These are phyloP conservation scores for Novakomyces olei DNA, from an alignment of 805 yeast genomes.

Conservation along the genomic window DNA sequence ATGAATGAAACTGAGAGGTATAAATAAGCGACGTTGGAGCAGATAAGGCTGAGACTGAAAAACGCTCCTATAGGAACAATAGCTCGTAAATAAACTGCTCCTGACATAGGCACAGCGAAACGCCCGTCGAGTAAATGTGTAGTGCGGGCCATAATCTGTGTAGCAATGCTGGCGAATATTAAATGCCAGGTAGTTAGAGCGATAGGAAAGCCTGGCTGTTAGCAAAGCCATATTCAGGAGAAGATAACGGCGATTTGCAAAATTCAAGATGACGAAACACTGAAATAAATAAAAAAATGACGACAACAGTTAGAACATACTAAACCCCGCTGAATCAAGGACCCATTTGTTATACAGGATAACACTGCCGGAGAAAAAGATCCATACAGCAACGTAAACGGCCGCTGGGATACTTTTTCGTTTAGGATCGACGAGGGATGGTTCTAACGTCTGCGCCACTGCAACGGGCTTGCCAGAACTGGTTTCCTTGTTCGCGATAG, in stretches of 20 bases:
- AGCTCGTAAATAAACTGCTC: conserved; percentile 8
- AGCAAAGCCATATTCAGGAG: too few species aligned
- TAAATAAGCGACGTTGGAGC: conserved; percentile 11
- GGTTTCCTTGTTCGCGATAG: too few species aligned
- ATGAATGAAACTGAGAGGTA: conserved; percentile 13
- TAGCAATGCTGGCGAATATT: conserved; percentile 10
- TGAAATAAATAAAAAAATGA: too few species aligned
- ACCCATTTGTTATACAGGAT: conserved; percentile 10
- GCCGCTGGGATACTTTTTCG: too few species aligned
- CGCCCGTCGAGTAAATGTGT: conserved; percentile 6
- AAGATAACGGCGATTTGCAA: too few species aligned
- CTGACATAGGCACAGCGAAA: conserved; percentile 6
- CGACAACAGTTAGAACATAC: too few species aligned
- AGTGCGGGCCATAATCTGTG: conserved; percentile 10
- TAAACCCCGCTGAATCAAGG: background rate
- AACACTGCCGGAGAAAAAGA: conserved; percentile 10
- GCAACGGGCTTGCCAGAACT: too few species aligned
- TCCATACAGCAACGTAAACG: conserved; percentile 7
- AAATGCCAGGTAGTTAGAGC: conserved; percentile 13
- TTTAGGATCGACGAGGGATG: too few species aligned
- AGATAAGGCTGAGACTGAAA: conserved; percentile 10
- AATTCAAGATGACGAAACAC: too few species aligned
- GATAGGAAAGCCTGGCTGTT: conserved; percentile 7
- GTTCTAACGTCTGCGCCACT: too few species aligned
- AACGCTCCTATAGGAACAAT: conserved; percentile 12